phyloP scores from a whole-genome alignment of 805 yeast genomes.

The Groenewaldozyma salmanticensis region DNA sequence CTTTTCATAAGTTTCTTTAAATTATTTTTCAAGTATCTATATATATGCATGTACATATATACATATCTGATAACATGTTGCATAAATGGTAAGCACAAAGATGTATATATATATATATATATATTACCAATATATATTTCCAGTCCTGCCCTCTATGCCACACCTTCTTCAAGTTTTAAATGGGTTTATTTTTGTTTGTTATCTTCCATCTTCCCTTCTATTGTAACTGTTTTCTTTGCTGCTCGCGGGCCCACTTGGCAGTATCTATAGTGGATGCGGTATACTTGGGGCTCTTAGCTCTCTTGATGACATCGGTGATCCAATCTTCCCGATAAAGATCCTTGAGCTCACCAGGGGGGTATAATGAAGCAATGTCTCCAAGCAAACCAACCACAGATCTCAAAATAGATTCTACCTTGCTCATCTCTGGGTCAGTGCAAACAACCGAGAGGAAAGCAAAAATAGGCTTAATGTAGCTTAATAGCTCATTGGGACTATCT shows the following conservation, averaged over 20 bases:
- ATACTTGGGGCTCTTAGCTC: constrained; percentile 47
- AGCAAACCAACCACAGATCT: constrained; percentile 82
- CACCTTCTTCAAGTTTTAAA: too few relatives aligned
- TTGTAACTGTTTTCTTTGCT: constrained; percentile 40
- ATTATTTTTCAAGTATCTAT: too few relatives aligned
- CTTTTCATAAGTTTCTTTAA: constrained; percentile 15
- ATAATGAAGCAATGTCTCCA: constrained; percentile 89
- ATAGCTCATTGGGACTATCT: constrained; percentile 53
- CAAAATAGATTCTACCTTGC: constrained; percentile 57
- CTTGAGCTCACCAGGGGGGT: constrained; percentile 68
- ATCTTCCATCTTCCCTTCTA: background rate
- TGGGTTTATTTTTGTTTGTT: background rate
- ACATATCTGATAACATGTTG: too few relatives aligned
- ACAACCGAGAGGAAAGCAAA: constrained; percentile 58
- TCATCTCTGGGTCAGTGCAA: constrained; percentile 49
- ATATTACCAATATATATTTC: too few relatives aligned
- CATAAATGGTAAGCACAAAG: too few relatives aligned
- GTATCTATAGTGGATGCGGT: constrained; percentile 60
- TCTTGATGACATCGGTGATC: constrained; percentile 69
- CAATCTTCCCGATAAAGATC: constrained; percentile 60
- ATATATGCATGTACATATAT: too few relatives aligned
- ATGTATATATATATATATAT: too few relatives aligned
- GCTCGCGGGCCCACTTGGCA: constrained; percentile 97
- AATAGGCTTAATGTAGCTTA: constrained; percentile 57
- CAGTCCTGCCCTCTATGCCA: too few relatives aligned